Conservation (phyloP, 495 filamentous ascomycete genomes). For the Entonaema liquescens region DNA sequence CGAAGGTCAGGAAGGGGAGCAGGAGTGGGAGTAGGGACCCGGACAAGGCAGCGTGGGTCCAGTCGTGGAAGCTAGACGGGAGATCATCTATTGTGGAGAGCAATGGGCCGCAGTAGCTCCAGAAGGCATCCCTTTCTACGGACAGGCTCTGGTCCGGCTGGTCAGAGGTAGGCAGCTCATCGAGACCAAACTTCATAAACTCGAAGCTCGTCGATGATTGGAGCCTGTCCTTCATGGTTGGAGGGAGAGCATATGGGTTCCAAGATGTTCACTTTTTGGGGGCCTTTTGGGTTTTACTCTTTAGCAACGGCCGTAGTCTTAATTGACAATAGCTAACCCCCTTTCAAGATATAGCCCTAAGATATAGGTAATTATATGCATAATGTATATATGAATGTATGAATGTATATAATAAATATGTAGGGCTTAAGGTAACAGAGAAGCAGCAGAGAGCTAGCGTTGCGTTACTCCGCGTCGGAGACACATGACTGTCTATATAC, state of each 20-base stretch:
- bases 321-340: conserved; percentile 5
- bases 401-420: no score
- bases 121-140: conserved; percentile 41
- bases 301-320: neutral
- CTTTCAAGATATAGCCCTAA: conserved; percentile 3
- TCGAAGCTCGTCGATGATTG: conserved; percentile 32
- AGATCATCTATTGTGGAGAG: conserved; percentile 28
- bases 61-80: conserved; percentile 41
- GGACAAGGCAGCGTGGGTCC: conserved; percentile 30
- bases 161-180: neutral
- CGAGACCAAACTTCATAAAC: conserved; percentile 30
- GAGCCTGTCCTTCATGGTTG: conserved; percentile 27
- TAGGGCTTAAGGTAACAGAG: conserved; percentile 1
- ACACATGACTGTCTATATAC: conserved; percentile 1
- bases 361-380: neutral
- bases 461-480: conserved; percentile 1
- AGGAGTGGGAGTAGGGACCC: conserved; percentile 34
- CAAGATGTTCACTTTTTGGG: neutral
- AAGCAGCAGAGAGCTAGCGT: neutral
- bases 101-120: conserved; percentile 46
- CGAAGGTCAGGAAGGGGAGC: conserved; percentile 41
- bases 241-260: neutral
- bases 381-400: conserved; percentile 2
- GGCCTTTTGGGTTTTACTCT: neutral
- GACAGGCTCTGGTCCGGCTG: conserved; percentile 11